Evolutionary conservation across 1,284 basidiomycete species (phyloP).

Genomic region (Trichosporon sp.): DNA sequence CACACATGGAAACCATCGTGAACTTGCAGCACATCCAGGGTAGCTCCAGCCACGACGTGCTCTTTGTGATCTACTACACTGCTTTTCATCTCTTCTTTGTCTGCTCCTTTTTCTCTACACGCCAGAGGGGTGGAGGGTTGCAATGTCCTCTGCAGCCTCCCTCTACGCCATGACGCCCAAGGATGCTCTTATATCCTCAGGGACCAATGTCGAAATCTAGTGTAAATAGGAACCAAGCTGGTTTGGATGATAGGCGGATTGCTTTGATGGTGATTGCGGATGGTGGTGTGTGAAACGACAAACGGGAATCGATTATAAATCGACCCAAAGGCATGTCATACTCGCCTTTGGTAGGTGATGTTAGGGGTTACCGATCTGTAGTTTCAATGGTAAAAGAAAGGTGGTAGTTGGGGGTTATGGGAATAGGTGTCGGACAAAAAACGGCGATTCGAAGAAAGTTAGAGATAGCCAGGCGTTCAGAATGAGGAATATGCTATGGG

Average conservation of each 20-base stretch:
- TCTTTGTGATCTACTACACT: slow-evolving; percentile 25
- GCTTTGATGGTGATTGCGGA: slow-evolving; percentile 20
- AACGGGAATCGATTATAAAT: slow-evolving; percentile 11
- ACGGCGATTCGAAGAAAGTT: neutral
- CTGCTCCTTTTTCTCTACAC: slow-evolving; percentile 32
- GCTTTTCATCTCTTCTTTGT: slow-evolving; percentile 27
- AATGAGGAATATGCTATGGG: neutral
- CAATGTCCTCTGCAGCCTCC: slow-evolving; percentile 30
- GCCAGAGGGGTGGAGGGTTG: slow-evolving; percentile 26
- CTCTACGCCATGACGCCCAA: slow-evolving; percentile 25
- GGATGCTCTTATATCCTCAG: slow-evolving; percentile 23
- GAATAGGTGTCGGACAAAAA: slow-evolving; percentile 19
- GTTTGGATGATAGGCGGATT: slow-evolving; percentile 27
- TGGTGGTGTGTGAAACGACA: slow-evolving; percentile 20
- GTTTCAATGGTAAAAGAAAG: slow-evolving; percentile 16
- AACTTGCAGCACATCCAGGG: neutral
- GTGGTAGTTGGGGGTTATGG: slow-evolving; percentile 15
- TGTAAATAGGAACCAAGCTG: slow-evolving; percentile 35
- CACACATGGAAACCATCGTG: neutral
- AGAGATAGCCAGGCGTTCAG: slow-evolving; percentile 6
- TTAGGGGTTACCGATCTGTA: slow-evolving; percentile 17
- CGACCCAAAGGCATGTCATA: slow-evolving; percentile 14
- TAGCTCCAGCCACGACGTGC: neutral
- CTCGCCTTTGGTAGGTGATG: slow-evolving; percentile 10
- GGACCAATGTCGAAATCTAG: slow-evolving; percentile 32